Evolutionary conservation across 2,329 filamentous ascomycete species (phyloP), one percentile per base, ranked within the genome.

Genomic region (Clonostachys rosea): DNA sequence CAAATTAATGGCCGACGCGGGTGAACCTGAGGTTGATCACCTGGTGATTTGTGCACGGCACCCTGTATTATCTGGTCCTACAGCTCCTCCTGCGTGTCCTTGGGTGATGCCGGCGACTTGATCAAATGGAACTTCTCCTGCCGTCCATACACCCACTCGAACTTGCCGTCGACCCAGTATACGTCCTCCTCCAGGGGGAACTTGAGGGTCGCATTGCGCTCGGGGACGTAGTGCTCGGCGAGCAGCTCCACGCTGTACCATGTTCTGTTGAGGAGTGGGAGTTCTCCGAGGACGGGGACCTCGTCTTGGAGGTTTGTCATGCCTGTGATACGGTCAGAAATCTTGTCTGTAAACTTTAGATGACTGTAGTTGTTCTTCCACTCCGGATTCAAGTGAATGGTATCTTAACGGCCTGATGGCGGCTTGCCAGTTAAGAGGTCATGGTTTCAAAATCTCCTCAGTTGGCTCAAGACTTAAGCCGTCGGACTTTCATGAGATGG

Each of bases 191-290:
- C 74, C 36, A 72, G 63, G 4, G 71, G 69, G 42, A 77, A 76
- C n/a, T 62, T 55, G 35, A 75, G 56, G 2, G 70, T 73, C 50
- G 54, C 58, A 48, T 74, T 73, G 20, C 56, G 54, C 54, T 76
- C 73, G 0, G 68, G 67, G 8, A 75, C 68, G 46, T 67, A 73
- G 51, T 74, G 68, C 55, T 72, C 66, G 4, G 71, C 74, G 45
- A 63, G 65, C n/a, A 77, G 64, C 58, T 77, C 73, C 45, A 76
- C 64, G 57, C 73, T 76, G 55, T 75, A 76, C 55, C 74, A 76
- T 9, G 66, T 75, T 40, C 70, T 59, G 43, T 67, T 59, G 37
- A 76, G 53, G 12, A 76, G 52, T 0, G 69, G 70, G 41, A 76
- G 51, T 35, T 76, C 72, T 10, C 74, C 74, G 1, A 75, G 56